Evolutionary conservation across 164 flowering plant genomes (phyloP).

Genomic region (Liriodendron chinense): DNA sequence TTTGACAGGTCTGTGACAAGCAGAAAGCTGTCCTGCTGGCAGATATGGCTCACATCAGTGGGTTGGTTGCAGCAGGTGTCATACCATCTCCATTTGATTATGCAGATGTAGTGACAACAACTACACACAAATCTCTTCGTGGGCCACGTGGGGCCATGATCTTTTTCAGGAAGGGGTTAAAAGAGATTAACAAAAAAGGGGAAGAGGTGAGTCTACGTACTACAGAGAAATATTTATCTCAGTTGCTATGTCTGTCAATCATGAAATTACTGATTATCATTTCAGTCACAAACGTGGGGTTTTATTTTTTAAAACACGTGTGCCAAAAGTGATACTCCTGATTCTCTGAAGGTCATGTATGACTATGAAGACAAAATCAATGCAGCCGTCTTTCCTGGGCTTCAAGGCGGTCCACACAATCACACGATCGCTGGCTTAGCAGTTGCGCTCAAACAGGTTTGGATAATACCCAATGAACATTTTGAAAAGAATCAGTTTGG

Average conservation of each 20-base stretch:
- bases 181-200: conserved; percentile 84
- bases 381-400: conserved; percentile 97
- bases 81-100: conserved; percentile 96
- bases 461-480: neutral
- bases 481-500: neutral
- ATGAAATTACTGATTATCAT: neutral
- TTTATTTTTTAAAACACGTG: neutral
- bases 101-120: conserved; percentile 97
- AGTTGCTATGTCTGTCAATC: neutral
- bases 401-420: conserved; percentile 99
- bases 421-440: conserved; percentile 98
- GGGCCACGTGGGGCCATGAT: conserved; percentile 99
- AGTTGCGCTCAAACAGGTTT: conserved; percentile 94
- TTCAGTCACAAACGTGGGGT: conserved; percentile 1
- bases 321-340: conserved; percentile 4
- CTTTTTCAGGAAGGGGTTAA: conserved; percentile 82
- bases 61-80: conserved; percentile 95
- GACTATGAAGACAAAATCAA: conserved; percentile 97
- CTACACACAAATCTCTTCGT: conserved; percentile 99
- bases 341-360: conserved; percentile 68
- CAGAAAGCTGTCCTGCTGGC: conserved; percentile 92
- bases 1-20: conserved; percentile 81
- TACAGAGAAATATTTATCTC: neutral
- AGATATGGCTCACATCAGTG: conserved; percentile 99
- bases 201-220: conserved; percentile 48